A percentile compares a stretch with the other conserved stretches of the same genome.
Evolutionary conservation across 2,329 filamentous ascomycete species (phyloP).

Genomic region (Cladosporium sp.): DNA sequence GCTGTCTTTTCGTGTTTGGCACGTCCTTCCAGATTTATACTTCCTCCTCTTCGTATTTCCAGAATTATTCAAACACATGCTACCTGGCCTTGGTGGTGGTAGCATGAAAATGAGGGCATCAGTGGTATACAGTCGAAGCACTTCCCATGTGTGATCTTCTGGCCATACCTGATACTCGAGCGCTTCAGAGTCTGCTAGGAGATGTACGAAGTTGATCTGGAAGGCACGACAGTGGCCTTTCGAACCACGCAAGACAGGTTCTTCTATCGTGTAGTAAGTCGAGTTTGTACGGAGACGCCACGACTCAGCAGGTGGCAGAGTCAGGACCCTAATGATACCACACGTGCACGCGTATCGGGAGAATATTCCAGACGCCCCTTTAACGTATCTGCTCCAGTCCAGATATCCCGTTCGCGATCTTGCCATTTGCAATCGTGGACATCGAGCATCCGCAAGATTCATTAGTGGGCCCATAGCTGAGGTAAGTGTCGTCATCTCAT

Average conservation of each 20-base stretch:
- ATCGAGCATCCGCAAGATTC: background rate
- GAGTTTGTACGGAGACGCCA: background rate
- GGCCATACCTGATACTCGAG: conserved; percentile 3
- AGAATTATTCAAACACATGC: no score
- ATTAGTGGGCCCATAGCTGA: conserved; percentile 8
- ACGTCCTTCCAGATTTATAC: no score
- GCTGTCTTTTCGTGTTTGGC: no score
- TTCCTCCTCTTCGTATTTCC: no score
- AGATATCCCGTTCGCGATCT: background rate
- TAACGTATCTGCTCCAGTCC: background rate
- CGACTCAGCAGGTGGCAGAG: background rate
- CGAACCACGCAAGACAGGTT: background rate
- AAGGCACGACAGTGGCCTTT: background rate
- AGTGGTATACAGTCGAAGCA: background rate
- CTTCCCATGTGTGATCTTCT: background rate
- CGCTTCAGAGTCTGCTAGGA: background rate
- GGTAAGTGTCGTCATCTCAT: background rate
- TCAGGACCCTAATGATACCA: conserved; percentile 5
- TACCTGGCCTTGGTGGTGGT: background rate
- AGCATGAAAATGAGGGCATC: background rate
- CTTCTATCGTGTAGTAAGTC: background rate
- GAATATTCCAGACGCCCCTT: conserved; percentile 1
- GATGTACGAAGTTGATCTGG: conserved; percentile 3
- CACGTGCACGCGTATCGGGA: conserved; percentile 1
- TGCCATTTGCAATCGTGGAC: background rate